Evolutionary conservation across 331 rosid genomes (phyloP), one percentile per base, ranked within the genome.

Genomic region (Acacia pycnantha): DNA sequence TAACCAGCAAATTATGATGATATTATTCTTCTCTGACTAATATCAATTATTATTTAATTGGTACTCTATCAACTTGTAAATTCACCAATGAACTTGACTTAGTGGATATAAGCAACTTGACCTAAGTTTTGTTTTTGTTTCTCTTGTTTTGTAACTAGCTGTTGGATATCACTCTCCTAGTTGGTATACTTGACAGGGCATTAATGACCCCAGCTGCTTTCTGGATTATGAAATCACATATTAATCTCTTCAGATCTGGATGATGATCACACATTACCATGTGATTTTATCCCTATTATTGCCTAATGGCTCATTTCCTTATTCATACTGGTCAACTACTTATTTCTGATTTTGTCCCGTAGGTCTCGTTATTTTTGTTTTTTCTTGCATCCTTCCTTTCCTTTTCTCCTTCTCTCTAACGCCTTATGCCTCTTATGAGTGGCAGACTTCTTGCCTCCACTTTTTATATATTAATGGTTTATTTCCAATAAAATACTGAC

Each of bases 81-180:
- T 43, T 43, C 12, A 43, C 46, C 3, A 8, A 43, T 43, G 46
- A 9, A 43, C 3, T 43, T 43, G 3, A 43, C 46, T 10, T 43
- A 43, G 9, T 5, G 41, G 41, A 37, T 37, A 37, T 37, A 37
- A 6, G 41, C 41, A 43, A 43, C 12, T 43, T 9, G 12, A 43
- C 46, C 46, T 43, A 43, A 43, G 46, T 43, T 43, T 43, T 43
- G 46, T 43, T 43, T 43, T 43, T 50, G 76, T 79, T 62, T 78
- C 59, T 87, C 26, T 54, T 54, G 61, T 33, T 70, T 37, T 74
- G 56, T 51, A 78, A 61, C 31, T 64, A 35, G 27, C 43, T n/a
- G 15, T n/a, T 58, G 31, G 31, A 24, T 22, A n/a, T 58, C 65
- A 54, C 15, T 58, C 65, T 58, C 29, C 29, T 58, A 22, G 65